Conservation (phyloP, 1,284 basidiomycete species). For the Sanghuangporus sanghuang region DNA sequence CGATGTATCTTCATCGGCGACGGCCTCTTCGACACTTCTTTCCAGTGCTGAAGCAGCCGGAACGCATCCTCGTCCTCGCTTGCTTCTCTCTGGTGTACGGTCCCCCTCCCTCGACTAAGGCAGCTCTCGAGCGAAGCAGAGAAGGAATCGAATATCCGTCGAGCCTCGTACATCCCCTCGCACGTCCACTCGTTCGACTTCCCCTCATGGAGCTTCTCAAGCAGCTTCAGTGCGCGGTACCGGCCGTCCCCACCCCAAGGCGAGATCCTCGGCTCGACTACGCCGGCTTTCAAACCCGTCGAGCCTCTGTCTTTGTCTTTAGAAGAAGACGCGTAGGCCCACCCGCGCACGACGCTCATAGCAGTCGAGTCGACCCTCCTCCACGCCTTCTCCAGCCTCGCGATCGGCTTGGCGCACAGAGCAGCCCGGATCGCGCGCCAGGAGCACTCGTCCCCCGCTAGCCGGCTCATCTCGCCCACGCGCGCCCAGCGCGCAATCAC, state of each 20-base stretch:
- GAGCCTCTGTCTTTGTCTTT: background rate
- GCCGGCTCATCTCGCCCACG: slow-evolving; percentile 63
- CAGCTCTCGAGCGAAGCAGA: slow-evolving; percentile 37
- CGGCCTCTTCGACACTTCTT: slow-evolving; percentile 10
- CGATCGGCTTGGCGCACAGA: slow-evolving; percentile 64
- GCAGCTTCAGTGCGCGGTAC: slow-evolving; percentile 34
- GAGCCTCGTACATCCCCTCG: slow-evolving; percentile 37
- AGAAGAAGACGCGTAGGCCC: slow-evolving; percentile 45
- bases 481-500: slow-evolving; percentile 66
- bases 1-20: slow-evolving; percentile 53
- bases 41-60: slow-evolving; percentile 30
- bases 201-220: slow-evolving; percentile 38
- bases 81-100: slow-evolving; percentile 41
- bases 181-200: slow-evolving; percentile 40
- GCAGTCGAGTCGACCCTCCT: slow-evolving; percentile 58
- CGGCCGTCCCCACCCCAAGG: slow-evolving; percentile 64
- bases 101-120: background rate
- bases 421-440: slow-evolving; percentile 68
- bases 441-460: slow-evolving; percentile 66
- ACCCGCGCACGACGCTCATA: slow-evolving; percentile 53
- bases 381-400: slow-evolving; percentile 74
- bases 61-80: slow-evolving; percentile 38
- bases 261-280: slow-evolving; percentile 42
- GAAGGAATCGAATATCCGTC: slow-evolving; percentile 46
- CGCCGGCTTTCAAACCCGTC: slow-evolving; percentile 22